These are phyloP conservation scores for Xylogone sp. DNA, from an alignment of 2,329 filamentous ascomycete genomes.

Conservation along the genomic window DNA sequence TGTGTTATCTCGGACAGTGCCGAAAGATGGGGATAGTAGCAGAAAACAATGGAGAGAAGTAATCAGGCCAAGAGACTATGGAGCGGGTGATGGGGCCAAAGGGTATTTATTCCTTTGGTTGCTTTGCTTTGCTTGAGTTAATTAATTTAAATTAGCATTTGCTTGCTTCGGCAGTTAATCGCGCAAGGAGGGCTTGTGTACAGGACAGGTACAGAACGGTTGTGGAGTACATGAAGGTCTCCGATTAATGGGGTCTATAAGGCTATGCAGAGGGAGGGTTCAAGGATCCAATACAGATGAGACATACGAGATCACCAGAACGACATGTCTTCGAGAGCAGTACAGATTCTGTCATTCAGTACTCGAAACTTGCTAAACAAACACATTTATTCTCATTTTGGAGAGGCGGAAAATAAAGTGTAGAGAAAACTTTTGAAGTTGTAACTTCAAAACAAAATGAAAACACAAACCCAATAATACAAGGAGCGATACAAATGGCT, in stretches of 20 bases:
- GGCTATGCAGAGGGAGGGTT: neutral
- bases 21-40: neutral
- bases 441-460: too few species aligned
- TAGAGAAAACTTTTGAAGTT: too few species aligned
- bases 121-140: neutral
- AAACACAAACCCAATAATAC: too few species aligned
- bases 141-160: neutral
- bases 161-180: neutral
- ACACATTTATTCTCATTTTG: too few species aligned
- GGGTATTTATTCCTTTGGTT: neutral
- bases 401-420: too few species aligned
- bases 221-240: neutral
- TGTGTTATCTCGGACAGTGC: neutral
- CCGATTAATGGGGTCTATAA: neutral
- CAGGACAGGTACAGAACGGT: neutral
- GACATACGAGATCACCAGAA: neutral
- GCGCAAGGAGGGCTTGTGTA: neutral
- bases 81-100: neutral
- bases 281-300: neutral
- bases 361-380: too few species aligned
- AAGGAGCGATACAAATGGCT: too few species aligned
- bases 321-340: neutral
- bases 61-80: neutral
- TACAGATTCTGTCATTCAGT: too few species aligned
- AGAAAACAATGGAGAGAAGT: neutral